phyloP scores from a whole-genome alignment of 108 stramenopile genomes.

The Parietichytrium sp. region DNA sequence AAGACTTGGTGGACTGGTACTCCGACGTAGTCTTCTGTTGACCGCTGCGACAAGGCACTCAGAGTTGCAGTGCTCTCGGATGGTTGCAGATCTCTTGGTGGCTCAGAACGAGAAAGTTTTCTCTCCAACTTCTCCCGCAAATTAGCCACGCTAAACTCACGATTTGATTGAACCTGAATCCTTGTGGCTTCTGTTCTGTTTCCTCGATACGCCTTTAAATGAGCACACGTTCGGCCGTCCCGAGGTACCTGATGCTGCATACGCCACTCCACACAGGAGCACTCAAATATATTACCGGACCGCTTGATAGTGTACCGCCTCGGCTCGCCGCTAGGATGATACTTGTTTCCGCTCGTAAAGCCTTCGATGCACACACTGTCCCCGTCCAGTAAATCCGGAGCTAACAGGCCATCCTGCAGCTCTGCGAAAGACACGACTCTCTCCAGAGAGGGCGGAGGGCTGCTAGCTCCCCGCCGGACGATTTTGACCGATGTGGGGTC shows the following conservation, averaged over 20 bases:
- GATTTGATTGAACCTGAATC: too few relatives aligned
- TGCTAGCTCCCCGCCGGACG: too few relatives aligned
- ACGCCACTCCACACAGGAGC: constrained; percentile 18
- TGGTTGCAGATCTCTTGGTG: background rate
- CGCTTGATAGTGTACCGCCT: background rate
- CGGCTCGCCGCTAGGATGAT: background rate
- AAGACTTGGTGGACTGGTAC: constrained; percentile 43
- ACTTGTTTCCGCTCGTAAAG: constrained; percentile 34
- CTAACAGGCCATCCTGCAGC: background rate
- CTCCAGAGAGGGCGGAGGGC: too few relatives aligned
- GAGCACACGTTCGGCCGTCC: background rate
- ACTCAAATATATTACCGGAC: background rate
- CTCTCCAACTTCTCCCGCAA: background rate
- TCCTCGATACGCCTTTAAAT: constrained; percentile 23
- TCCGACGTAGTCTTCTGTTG: background rate
- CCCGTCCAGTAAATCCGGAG: background rate
- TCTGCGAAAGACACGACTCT: too few relatives aligned
- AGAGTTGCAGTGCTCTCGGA: background rate
- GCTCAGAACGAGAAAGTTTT: background rate
- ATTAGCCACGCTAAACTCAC: background rate
- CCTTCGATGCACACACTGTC: constrained; percentile 2
- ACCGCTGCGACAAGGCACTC: background rate
- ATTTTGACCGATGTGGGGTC: too few relatives aligned
- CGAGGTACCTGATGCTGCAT: background rate
- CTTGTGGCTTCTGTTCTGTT: background rate